Conservation (phyloP, 352 stramenopile genomes). For the Chrysophaeum taylorii region DNA sequence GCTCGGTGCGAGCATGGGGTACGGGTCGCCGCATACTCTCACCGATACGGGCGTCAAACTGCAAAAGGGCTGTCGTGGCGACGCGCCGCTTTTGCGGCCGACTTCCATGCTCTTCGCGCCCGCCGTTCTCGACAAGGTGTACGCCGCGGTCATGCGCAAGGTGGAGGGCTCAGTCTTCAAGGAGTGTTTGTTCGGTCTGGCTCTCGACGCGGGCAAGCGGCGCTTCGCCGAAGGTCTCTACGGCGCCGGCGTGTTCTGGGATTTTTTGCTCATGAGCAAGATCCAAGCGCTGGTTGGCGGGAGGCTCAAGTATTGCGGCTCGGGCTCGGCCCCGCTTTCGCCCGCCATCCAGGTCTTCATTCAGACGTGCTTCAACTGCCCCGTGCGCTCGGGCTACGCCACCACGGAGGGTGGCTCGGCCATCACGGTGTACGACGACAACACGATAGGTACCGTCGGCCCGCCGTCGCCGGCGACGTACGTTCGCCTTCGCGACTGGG, state of each 20-base stretch:
- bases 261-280: conserved; percentile 25
- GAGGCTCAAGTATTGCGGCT: background rate
- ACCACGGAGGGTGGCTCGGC: no score
- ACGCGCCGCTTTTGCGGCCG: conserved; percentile 18
- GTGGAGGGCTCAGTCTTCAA: conserved; percentile 14
- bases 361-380: background rate
- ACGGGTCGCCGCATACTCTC: conserved; percentile 18
- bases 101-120: conserved; percentile 27
- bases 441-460: no score
- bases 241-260: conserved; percentile 13
- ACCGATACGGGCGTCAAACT: conserved; percentile 11
- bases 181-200: conserved; percentile 18
- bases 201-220: background rate
- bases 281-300: conserved; percentile 21
- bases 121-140: conserved; percentile 25
- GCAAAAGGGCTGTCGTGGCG: conserved; percentile 6
- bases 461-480: no score
- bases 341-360: background rate
- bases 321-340: background rate
- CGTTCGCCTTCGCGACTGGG: no score
- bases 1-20: conserved; percentile 17
- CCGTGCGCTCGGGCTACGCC: no score
- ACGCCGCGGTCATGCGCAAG: conserved; percentile 16
- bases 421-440: no score
- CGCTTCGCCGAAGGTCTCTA: background rate